Evolutionary conservation across 106 monocot species (phyloP).

Genomic region (Dendrobium officinale): DNA sequence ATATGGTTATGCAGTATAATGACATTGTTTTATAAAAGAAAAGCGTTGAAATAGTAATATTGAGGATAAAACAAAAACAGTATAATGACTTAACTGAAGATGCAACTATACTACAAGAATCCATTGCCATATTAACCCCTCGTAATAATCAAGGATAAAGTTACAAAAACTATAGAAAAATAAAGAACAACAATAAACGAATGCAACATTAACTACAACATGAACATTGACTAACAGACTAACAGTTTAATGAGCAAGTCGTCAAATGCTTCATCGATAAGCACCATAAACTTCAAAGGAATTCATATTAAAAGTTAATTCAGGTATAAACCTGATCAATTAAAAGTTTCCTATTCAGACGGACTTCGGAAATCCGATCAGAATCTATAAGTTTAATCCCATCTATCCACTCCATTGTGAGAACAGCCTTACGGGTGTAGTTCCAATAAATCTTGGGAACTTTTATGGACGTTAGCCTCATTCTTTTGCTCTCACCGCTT

Average conservation of each 20-base stretch:
- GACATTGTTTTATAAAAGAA: too few species aligned
- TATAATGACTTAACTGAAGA: not conserved
- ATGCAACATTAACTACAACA: not conserved
- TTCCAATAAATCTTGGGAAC: conserved; percentile 98
- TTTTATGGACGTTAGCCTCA: conserved; percentile 34
- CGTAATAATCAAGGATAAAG: not conserved
- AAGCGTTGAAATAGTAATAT: too few species aligned
- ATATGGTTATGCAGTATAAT: too few species aligned
- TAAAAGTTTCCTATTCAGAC: conserved; percentile 60
- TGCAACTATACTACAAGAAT: not conserved
- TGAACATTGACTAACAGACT: not conserved
- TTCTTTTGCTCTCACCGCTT: conserved; percentile 16
- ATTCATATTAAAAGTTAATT: not conserved
- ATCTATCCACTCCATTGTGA: conserved; percentile 98
- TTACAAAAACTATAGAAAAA: not conserved
- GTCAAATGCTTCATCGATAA: not conserved
- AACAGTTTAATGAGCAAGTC: not conserved
- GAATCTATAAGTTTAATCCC: conserved; percentile 90
- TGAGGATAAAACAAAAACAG: too few species aligned
- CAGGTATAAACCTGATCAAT: conserved; percentile 65
- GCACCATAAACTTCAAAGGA: not conserved
- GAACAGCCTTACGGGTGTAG: conserved; percentile 72
- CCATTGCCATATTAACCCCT: not conserved
- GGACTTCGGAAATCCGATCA: conserved; percentile 55
- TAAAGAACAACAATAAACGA: not conserved